phyloP scores from a whole-genome alignment of 345 rosid genomes.

The Eucalyptus guilfoylei region DNA sequence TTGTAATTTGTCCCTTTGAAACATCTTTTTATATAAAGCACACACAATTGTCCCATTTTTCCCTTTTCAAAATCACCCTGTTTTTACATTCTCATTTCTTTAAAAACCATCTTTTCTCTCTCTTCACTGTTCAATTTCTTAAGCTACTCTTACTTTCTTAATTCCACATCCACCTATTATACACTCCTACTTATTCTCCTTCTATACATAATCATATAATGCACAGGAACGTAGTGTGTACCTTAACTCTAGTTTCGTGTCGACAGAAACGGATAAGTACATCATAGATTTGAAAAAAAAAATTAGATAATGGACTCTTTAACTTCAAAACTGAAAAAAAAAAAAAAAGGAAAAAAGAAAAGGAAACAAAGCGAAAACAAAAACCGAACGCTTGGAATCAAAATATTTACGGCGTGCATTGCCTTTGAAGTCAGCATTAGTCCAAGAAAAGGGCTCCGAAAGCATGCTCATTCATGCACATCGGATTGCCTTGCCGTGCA shows the following conservation, averaged over 20 bases:
- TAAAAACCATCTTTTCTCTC: not conserved
- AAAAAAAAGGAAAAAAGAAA: too few species aligned
- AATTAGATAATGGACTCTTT: not conserved
- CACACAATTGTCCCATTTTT: not conserved
- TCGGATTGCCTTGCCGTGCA: not conserved
- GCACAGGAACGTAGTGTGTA: accelerated
- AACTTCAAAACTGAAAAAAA: not conserved
- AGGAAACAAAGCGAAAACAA: not conserved
- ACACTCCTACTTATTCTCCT: not conserved
- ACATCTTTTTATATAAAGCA: not conserved
- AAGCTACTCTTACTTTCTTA: not conserved
- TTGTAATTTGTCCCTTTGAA: not conserved
- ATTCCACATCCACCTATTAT: not conserved
- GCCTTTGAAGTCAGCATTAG: not conserved
- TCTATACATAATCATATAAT: not conserved
- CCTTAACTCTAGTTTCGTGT: not conserved
- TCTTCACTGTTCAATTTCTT: not conserved
- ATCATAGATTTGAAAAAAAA: not conserved
- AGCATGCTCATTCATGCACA: not conserved
- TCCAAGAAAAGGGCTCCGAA: not conserved
- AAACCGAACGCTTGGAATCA: not conserved
- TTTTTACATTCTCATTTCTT: not conserved
- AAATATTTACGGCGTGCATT: not conserved
- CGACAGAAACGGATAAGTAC: not conserved
- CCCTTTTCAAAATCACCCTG: not conserved